Evolutionary conservation across 2,329 filamentous ascomycete species (phyloP).

Genomic region (Emmonsia crescens): DNA sequence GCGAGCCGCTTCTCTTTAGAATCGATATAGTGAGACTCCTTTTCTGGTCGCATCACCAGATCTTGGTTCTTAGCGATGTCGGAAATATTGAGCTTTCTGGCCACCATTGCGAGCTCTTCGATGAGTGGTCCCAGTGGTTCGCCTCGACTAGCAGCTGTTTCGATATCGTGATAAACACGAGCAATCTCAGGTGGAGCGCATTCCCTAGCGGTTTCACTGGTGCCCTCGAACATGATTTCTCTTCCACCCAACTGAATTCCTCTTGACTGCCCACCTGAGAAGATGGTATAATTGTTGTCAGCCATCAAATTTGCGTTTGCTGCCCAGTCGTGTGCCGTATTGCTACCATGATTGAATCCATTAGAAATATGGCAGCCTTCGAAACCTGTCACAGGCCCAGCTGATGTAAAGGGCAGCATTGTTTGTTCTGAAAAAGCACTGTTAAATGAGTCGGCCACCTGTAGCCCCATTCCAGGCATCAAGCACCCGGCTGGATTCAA

Average conservation of each 20-base stretch:
- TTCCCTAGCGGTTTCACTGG: conserved; percentile 8
- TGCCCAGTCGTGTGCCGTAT: neutral
- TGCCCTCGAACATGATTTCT: neutral
- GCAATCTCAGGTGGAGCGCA: conserved; percentile 16
- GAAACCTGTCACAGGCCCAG: neutral
- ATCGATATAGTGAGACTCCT: neutral
- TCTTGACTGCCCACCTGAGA: neutral
- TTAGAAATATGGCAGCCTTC: neutral
- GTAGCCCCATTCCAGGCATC: neutral
- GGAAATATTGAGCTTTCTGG: conserved; percentile 7
- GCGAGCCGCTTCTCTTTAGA: neutral
- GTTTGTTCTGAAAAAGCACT: neutral
- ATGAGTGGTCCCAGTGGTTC: conserved; percentile 21
- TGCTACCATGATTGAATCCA: neutral
- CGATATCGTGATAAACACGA: conserved; percentile 21
- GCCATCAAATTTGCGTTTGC: neutral
- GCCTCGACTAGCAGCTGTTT: conserved; percentile 20
- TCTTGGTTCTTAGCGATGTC: neutral
- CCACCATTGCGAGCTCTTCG: conserved; percentile 17
- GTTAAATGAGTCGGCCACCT: neutral
- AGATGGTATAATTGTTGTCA: neutral
- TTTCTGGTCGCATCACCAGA: neutral
- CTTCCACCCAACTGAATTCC: neutral
- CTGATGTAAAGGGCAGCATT: neutral
- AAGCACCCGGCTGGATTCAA: neutral